Base-by-base conservation (phyloP, 208 protist genomes). In the Trypanosoma conorhini region DNA sequence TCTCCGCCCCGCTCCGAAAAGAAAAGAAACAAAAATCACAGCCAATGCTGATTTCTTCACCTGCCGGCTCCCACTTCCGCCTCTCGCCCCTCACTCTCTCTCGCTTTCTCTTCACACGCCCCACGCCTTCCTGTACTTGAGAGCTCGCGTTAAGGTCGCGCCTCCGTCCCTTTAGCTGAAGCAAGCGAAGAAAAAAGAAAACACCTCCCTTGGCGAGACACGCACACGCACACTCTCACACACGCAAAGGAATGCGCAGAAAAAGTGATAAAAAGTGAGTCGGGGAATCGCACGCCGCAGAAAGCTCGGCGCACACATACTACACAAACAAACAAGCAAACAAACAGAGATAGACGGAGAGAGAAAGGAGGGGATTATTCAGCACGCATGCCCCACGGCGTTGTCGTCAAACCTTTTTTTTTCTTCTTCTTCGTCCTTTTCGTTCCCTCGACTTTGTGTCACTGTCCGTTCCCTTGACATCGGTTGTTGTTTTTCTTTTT, bases 341-440 rank as follows among this genome's bases (percentile, higher is more conserved):
- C 21, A 51, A 19, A 10, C 35, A 33, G 12, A 62, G 31, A 62
- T 28, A 46, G 0, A 46, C 9, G 38, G 8, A 26, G 17, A 21
- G 24, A n/a, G 17, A n/a, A 31, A 7, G 7, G 31, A 26, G 24
- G 54, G 17, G 5, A 15, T 15, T 59, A 28, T 28, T 33, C 7
- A 10, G 13, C 54, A n/a, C 19, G n/a, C 50, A 54, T 19, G 7
- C 21, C 22, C n/a, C 9, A 28, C 22, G 50, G 9, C 42, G 42
- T 40, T n/a, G 5, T 52, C 17, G 50, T 21, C 8, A 7, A n/a
- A n/a, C 31, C 35, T 33, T 58, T 55, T 33, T 60, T 65, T 52
- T 46, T 54, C 46, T 42, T 57, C 21, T 70, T n/a, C 12, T 61
- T 42, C 67, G 63, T 69, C 62, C 63, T 48, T 59, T 46, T 64